These are phyloP conservation scores for Acanthamoeba royreba DNA, from an alignment of 208 protist genomes.

Conservation along the genomic window DNA sequence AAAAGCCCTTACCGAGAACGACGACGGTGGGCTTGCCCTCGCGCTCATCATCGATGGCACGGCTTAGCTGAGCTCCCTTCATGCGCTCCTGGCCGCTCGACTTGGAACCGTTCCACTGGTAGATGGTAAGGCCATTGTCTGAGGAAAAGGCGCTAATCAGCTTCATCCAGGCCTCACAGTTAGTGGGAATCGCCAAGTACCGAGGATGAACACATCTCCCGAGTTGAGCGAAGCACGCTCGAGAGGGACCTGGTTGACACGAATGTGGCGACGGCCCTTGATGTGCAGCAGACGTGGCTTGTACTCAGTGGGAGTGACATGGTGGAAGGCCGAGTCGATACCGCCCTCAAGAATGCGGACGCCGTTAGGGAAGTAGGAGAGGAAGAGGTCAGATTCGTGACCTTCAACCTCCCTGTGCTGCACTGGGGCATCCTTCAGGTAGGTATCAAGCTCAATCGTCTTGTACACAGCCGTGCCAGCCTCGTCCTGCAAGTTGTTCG, in stretches of 20 bases:
- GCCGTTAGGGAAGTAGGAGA: slow-evolving; percentile 43
- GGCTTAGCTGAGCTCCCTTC: slow-evolving; percentile 58
- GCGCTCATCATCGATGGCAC: slow-evolving; percentile 55
- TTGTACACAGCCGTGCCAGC: slow-evolving; percentile 38
- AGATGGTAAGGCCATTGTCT: slow-evolving; percentile 63
- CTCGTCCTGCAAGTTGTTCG: slow-evolving; percentile 43
- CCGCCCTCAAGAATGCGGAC: slow-evolving; percentile 75
- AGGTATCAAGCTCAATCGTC: slow-evolving; percentile 83
- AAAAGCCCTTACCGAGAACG: not conserved
- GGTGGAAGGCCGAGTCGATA: slow-evolving; percentile 77
- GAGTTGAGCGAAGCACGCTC: not conserved
- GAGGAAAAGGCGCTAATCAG: too few species aligned
- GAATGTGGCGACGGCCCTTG: slow-evolving; percentile 38
- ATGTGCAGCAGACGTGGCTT: slow-evolving; percentile 71
- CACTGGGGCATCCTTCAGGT: slow-evolving; percentile 71
- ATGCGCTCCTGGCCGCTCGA: slow-evolving; percentile 44
- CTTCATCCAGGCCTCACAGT: not conserved
- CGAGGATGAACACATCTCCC: slow-evolving; percentile 12
- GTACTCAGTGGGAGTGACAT: slow-evolving; percentile 70
- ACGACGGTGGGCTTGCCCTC: slow-evolving; percentile 14
- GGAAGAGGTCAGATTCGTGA: slow-evolving; percentile 61
- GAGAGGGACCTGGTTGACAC: not conserved
- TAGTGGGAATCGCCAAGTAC: not conserved
- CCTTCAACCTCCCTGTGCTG: slow-evolving; percentile 78
- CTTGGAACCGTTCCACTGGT: slow-evolving; percentile 70